These are phyloP conservation scores for Tarenaya hassleriana DNA, from an alignment of 345 rosid species.

Conservation along the genomic window DNA sequence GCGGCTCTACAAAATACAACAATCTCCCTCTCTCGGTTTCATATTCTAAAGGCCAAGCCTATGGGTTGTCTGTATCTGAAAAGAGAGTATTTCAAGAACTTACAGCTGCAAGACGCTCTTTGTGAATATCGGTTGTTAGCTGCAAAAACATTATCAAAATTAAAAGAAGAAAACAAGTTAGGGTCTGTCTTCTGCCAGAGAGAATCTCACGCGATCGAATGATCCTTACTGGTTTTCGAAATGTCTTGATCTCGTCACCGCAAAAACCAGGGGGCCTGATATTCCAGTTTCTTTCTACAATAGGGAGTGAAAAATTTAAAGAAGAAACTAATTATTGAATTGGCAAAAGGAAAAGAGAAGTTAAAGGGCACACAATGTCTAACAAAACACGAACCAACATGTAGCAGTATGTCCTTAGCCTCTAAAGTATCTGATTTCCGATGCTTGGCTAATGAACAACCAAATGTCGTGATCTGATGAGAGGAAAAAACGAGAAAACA, in stretches of 20 bases:
- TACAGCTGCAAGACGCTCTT: constrained; percentile 81
- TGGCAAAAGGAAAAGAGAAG: constrained; percentile 14
- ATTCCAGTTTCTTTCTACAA: constrained; percentile 85
- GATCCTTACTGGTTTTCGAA: constrained; percentile 62
- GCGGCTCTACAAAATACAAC: background rate
- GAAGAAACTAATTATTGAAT: constrained; percentile 9
- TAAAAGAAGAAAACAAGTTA: constrained; percentile 16
- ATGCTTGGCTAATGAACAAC: constrained; percentile 96
- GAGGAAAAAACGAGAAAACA: constrained; percentile 1
- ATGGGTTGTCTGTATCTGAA: background rate
- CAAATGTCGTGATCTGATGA: constrained; percentile 79
- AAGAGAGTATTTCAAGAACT: constrained; percentile 26
- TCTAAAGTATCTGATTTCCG: constrained; percentile 86
- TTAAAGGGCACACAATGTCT: constrained; percentile 6
- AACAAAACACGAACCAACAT: constrained; percentile 72
- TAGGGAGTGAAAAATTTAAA: constrained; percentile 21
- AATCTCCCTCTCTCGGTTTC: background rate
- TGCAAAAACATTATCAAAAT: constrained; percentile 32
- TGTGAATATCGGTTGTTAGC: constrained; percentile 72
- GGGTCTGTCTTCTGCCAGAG: background rate
- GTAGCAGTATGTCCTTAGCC: constrained; percentile 91
- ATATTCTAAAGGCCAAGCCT: constrained; percentile 3
- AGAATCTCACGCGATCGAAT: background rate
- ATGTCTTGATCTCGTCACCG: constrained; percentile 84
- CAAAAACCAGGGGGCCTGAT: constrained; percentile 85